These are phyloP conservation scores for Volvox reticuliferus DNA, from an alignment of 139 green algal species.

Conservation along the genomic window DNA sequence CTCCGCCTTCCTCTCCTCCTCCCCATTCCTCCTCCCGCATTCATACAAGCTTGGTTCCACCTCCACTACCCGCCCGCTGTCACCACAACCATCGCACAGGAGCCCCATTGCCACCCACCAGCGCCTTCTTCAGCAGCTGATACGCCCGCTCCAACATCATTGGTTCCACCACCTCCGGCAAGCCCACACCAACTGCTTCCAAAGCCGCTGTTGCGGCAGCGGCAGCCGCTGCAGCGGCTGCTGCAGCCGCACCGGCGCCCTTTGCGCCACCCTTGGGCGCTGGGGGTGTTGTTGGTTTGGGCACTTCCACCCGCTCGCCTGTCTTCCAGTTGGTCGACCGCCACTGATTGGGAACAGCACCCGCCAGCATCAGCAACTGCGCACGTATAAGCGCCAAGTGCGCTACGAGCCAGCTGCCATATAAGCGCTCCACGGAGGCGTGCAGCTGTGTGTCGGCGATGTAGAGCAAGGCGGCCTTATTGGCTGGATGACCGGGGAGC, in stretches of 20 bases:
- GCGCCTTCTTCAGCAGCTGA: constrained; percentile 40
- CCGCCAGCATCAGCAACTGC: constrained; percentile 40
- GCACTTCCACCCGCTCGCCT: constrained; percentile 1
- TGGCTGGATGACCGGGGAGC: constrained; percentile 47
- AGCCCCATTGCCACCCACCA: constrained; percentile 7
- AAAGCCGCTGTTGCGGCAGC: neutral
- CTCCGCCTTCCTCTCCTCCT: neutral
- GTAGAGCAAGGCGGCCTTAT: constrained; percentile 38
- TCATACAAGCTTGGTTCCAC: no score
- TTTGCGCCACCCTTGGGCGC: neutral
- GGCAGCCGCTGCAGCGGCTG: constrained; percentile 1
- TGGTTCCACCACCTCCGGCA: constrained; percentile 54
- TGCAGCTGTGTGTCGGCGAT: constrained; percentile 25
- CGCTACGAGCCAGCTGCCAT: constrained; percentile 59
- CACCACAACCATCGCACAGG: no score
- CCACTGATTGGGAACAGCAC: constrained; percentile 60
- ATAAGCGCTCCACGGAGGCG: constrained; percentile 52
- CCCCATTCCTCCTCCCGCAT: no score
- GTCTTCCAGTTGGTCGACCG: constrained; percentile 13
- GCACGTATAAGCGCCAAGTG: constrained; percentile 50
- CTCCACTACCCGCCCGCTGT: no score
- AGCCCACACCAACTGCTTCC: neutral
- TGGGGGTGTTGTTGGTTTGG: neutral
- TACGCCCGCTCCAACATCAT: constrained; percentile 57
- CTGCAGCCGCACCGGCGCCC: neutral